Base-by-base conservation (phyloP, 495 filamentous ascomycete species). In the Penicillium robsamsonii region DNA sequence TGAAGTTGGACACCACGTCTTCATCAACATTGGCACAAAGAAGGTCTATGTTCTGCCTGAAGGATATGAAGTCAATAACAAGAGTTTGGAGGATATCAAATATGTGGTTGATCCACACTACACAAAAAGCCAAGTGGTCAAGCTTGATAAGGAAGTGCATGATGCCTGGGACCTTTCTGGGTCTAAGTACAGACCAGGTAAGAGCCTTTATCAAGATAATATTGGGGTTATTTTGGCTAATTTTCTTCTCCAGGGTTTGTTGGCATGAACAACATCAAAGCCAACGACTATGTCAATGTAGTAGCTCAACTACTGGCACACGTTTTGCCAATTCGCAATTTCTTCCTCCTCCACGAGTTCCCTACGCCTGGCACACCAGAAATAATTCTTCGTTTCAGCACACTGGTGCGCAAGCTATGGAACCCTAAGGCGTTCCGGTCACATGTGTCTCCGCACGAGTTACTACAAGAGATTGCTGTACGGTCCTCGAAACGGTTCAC, bases 201-300 rank as follows among this genome's bases (percentile, higher is more conserved):
- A 56, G 75, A 58, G 10, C 47, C 15, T 2, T n/a, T 5, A 11
- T 11, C 2, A 18, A 37, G 3, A 29, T 15, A 15, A 18, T 9
- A 13, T 3, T 0, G 13, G 13, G 4, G 15, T 0, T 22, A 2
- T 29, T 17, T 11, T 27, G 10, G 45, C 63, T 70, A 38, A 69
- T 43, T 20, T 2, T 51, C 3, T 54, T 44, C n/a, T 25, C 15
- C 68, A 77, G 87, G 94, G 4, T 99, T 96, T 68, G 92, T 99
- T 58, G 94, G 94, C 57, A 91, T 99, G 87, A 97, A 99, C 77
- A 97, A 99, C 70, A 97, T 99, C 78, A 99, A 99, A 70, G 91
- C 90, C 46, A 99, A 99, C 73, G 94, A 99, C 73, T 99, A 97
- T 72, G 80, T 97, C 61, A 99, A 99, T 66, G 93, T 96, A 7